These are phyloP conservation scores for Streptanthus diversifolius DNA, from an alignment of 345 rosid species.

Conservation along the genomic window DNA sequence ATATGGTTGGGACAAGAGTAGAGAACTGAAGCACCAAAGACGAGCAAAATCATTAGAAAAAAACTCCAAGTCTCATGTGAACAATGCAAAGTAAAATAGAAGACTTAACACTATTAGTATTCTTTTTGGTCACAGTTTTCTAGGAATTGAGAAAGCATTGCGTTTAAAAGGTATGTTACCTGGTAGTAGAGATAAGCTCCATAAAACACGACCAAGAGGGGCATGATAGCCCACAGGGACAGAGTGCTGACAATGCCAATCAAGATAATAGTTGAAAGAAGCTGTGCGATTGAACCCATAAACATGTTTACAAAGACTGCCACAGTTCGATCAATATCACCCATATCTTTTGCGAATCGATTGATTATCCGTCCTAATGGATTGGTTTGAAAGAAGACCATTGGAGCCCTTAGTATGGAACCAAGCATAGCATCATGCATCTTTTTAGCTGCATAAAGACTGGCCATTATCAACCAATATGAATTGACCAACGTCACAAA, in stretches of 20 bases:
- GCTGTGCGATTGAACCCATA: constrained; percentile 76
- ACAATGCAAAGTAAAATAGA: background rate
- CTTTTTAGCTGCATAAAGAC: constrained; percentile 84
- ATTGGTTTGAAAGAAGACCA: constrained; percentile 96
- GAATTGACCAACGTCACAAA: constrained; percentile 74
- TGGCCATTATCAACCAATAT: constrained; percentile 81
- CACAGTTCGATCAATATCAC: constrained; percentile 87
- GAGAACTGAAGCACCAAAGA: background rate
- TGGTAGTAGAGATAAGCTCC: constrained; percentile 90
- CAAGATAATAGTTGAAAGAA: constrained; percentile 86
- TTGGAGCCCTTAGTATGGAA: constrained; percentile 92
- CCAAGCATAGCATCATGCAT: constrained; percentile 92
- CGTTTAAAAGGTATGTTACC: constrained; percentile 42
- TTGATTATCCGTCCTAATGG: constrained; percentile 93
- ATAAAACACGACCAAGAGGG: constrained; percentile 87
- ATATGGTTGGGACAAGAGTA: background rate
- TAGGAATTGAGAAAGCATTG: background rate
- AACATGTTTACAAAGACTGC: constrained; percentile 77
- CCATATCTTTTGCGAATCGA: constrained; percentile 95
- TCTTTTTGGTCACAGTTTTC: background rate
- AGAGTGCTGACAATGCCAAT: constrained; percentile 96
- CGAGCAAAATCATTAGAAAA: background rate
- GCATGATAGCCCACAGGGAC: constrained; percentile 98
- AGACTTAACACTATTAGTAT: background rate
- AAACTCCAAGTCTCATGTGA: background rate